These are phyloP conservation scores for Mortierella sp. DNA, from an alignment of 371 early-diverging fungal genomes.

Conservation along the genomic window DNA sequence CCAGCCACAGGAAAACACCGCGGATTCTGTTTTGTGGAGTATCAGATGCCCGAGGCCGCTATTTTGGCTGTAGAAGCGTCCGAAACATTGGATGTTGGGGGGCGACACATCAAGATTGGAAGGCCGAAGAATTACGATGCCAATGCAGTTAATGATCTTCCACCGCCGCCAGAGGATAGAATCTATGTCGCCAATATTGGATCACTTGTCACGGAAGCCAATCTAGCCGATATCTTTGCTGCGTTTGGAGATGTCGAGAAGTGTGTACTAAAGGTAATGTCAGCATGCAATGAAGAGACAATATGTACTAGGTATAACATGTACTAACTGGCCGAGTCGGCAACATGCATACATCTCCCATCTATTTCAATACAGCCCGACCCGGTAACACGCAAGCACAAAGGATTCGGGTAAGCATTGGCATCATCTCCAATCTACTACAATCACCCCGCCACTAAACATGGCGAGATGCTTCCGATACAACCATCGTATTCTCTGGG, in stretches of 20 bases:
- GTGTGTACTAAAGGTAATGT: slow-evolving; percentile 70
- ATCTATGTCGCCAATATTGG: slow-evolving; percentile 72
- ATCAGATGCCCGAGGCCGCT: slow-evolving; percentile 85
- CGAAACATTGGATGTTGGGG: slow-evolving; percentile 67
- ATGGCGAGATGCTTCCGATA: too few relatives aligned
- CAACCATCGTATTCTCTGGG: too few relatives aligned
- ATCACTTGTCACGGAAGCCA: slow-evolving; percentile 73
- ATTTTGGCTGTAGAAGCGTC: slow-evolving; percentile 71
- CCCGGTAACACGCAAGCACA: slow-evolving; percentile 40
- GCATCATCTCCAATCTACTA: too few relatives aligned
- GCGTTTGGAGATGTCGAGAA: slow-evolving; percentile 76
- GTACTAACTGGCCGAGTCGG: too few relatives aligned
- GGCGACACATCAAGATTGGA: slow-evolving; percentile 72
- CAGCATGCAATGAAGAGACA: background rate
- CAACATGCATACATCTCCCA: too few relatives aligned
- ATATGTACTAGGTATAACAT: background rate
- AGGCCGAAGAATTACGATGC: slow-evolving; percentile 72
- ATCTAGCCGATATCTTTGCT: slow-evolving; percentile 75
- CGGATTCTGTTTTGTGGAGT: slow-evolving; percentile 91
- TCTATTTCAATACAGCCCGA: slow-evolving; percentile 24
- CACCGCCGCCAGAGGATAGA: slow-evolving; percentile 35
- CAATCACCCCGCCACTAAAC: too few relatives aligned
- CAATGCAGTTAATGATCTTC: slow-evolving; percentile 39
- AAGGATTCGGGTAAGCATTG: slow-evolving; percentile 47
- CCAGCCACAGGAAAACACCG: slow-evolving; percentile 79